Conservation (phyloP, 805 yeast genomes). For the Cyberlindnera lachancei region DNA sequence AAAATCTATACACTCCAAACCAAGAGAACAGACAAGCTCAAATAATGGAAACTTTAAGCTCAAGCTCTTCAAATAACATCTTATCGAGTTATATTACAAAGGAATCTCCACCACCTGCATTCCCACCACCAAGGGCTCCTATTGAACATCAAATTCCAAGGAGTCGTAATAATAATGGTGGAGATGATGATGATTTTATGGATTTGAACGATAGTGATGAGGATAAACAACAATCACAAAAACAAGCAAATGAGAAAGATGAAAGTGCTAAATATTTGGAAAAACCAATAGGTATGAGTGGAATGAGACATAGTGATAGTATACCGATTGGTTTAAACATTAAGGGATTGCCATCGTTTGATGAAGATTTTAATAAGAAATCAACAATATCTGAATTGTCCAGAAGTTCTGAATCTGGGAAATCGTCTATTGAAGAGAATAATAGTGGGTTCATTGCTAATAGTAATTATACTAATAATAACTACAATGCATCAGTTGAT, state of each 20-base stretch:
- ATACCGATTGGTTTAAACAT: constrained; percentile 19
- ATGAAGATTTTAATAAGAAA: constrained; percentile 7
- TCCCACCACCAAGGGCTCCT: constrained; percentile 11
- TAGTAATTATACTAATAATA: too few relatives aligned
- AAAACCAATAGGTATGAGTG: constrained; percentile 14
- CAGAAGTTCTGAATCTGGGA: too few relatives aligned
- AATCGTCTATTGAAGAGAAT: too few relatives aligned
- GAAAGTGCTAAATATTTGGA: constrained; percentile 11
- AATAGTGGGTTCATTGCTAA: too few relatives aligned
- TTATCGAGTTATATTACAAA: constrained; percentile 17
- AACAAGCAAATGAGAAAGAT: too few relatives aligned
- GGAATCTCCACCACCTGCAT: constrained; percentile 10
- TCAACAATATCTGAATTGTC: background rate
- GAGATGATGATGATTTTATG: constrained; percentile 12
- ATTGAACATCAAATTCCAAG: constrained; percentile 11
- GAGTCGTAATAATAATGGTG: too few relatives aligned
- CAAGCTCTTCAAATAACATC: constrained; percentile 19
- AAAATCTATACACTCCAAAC: constrained; percentile 19
- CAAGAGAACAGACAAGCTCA: constrained; percentile 20
- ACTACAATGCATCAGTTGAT: background rate
- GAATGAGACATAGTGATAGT: constrained; percentile 14
- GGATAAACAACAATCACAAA: too few relatives aligned
- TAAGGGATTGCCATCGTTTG: constrained; percentile 13
- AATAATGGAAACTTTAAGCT: constrained; percentile 17
- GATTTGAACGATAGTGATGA: constrained; percentile 10